Base-by-base conservation (phyloP, 1,284 basidiomycete genomes). In the Hymenochaete sp. region DNA sequence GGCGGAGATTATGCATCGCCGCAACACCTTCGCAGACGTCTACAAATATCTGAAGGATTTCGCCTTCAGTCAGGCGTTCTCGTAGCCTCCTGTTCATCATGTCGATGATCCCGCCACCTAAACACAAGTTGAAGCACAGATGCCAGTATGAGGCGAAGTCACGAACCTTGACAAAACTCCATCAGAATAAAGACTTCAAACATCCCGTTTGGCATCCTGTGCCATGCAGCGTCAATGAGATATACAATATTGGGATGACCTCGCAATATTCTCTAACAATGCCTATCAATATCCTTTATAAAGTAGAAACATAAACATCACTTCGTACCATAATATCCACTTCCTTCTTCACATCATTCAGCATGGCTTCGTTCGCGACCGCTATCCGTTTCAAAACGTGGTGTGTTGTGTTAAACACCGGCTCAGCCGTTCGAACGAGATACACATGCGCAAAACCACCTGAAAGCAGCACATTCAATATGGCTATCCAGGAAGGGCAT, bases 401-500 rank as follows among this genome's bases (percentile, higher is more conserved):
- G 55, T 85, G 85, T n/a, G 85, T 90, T 49, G 87, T 82, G 62
- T 83, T 82, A 64, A 84, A 86, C 38, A 98, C 85, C 1, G 93
- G 90, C 42, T 76, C 71, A 3, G 85, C 74, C 4, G 93, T 93
- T 46, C 80, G 76, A 45, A 96, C 93, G 49, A 98, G 82, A 67
- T 99, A 99, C 40, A 99, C 95, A 67, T 97, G 90, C 1, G 96
- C 95, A 63, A 98, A 99, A 13, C 96, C 96, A 65, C 93, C 92
- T 93, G 32, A 35, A 8, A 35, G 14, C 14, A 6, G 14, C 32
- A 35, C 32, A 6, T 35, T 14, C 24, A 16, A 18, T n/a, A 31
- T 32, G 38, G n/a, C n/a, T n/a, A n/a, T n/a, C n/a, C 14, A 28
- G 19, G 14, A 27, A 21, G 35, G 32, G 14, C 13, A 18, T 22